phyloP scores from a whole-genome alignment of 148 eudicot species.

The Heliosperma pusillum region DNA sequence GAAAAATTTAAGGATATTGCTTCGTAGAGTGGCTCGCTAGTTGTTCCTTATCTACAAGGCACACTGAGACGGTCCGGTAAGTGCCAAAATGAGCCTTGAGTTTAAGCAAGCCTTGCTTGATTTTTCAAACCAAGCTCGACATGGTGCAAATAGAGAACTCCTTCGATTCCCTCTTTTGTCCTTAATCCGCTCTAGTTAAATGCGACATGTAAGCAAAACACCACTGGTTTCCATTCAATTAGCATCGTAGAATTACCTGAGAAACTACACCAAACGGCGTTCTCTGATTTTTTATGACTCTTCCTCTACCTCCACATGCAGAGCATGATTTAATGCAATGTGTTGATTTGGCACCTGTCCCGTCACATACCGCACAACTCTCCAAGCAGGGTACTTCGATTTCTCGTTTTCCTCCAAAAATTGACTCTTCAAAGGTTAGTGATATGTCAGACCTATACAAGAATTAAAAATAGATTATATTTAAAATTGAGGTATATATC shows the following conservation, averaged over 20 bases:
- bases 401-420: constrained; percentile 64
- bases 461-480: background rate
- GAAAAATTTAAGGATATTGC: too few species aligned
- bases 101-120: too few species aligned
- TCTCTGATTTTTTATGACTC: constrained; percentile 60
- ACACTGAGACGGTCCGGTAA: too few species aligned
- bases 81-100: too few species aligned
- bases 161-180: too few species aligned
- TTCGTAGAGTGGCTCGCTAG: too few species aligned
- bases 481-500: background rate
- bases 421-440: constrained; percentile 84
- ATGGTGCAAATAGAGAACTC: too few species aligned
- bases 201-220: background rate
- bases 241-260: constrained; percentile 46
- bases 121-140: too few species aligned
- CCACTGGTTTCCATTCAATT: constrained; percentile 1
- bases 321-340: constrained; percentile 48
- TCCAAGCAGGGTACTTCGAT: constrained; percentile 62
- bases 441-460: constrained; percentile 51
- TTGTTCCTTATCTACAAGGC: too few species aligned
- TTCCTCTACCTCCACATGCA: constrained; percentile 84
- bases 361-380: constrained; percentile 64
- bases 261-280: constrained; percentile 93
- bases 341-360: constrained; percentile 83
- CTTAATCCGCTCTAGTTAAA: too few species aligned